Evolutionary conservation across 768 basidiomycete species (phyloP).

Genomic region (Psilocybe tampanensis): DNA sequence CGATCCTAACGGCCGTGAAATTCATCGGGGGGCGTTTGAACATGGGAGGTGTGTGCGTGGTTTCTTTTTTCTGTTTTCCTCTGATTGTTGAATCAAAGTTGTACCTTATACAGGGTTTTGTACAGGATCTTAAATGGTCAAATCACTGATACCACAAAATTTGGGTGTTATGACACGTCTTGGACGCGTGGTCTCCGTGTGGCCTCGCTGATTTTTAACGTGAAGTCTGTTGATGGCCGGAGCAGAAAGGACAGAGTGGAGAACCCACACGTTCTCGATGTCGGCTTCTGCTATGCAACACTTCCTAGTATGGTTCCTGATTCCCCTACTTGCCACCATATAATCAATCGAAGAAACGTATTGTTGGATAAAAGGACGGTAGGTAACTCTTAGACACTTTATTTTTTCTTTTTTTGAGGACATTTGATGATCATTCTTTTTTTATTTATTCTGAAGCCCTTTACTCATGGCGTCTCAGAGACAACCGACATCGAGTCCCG

Average conservation of each 20-base stretch:
- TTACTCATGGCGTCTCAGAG: constrained; percentile 25
- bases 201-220: constrained; percentile 30
- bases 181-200: constrained; percentile 25
- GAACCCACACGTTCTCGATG: constrained; percentile 30
- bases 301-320: constrained; percentile 19
- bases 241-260: constrained; percentile 15
- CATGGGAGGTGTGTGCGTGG: constrained; percentile 42
- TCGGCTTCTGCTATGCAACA: constrained; percentile 39
- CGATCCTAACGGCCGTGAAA: constrained; percentile 18
- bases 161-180: constrained; percentile 21
- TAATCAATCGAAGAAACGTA: constrained; percentile 18
- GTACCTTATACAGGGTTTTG: constrained; percentile 21
- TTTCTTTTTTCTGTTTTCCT: not conserved
- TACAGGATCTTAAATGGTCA: constrained; percentile 22
- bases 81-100: not conserved
- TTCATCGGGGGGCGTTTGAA: constrained; percentile 45
- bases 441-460: constrained; percentile 22
- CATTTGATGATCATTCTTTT: not conserved
- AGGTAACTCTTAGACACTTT: too few relatives aligned
- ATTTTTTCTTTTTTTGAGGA: too few relatives aligned
- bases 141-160: constrained; percentile 19
- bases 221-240: constrained; percentile 25
- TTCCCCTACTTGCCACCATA: constrained; percentile 23
- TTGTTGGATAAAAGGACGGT: constrained; percentile 20
- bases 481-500: constrained; percentile 6